Evolutionary conservation across 805 yeast species (phyloP).

Genomic region (Zygosaccharomyces rouxii): DNA sequence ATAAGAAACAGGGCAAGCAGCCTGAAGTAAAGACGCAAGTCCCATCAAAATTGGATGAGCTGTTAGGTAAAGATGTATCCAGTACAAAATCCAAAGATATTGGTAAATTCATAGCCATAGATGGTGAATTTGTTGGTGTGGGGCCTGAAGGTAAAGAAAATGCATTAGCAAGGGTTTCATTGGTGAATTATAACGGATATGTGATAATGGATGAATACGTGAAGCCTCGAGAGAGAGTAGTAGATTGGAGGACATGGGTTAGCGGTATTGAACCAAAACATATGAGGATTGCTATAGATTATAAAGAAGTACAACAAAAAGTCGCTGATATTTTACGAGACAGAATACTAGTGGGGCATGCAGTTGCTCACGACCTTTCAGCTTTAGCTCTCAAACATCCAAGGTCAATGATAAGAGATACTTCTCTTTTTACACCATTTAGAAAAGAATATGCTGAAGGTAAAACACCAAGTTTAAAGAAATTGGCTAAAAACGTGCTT

Average conservation of each 20-base stretch:
- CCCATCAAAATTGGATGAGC: slow-evolving; percentile 1
- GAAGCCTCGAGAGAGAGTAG: slow-evolving; percentile 65
- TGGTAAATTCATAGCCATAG: slow-evolving; percentile 78
- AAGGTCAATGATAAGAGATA: slow-evolving; percentile 59
- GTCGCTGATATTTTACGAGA: slow-evolving; percentile 51
- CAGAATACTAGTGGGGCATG: slow-evolving; percentile 76
- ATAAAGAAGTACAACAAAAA: slow-evolving; percentile 59
- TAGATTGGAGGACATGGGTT: slow-evolving; percentile 92
- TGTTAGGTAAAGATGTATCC: background rate
- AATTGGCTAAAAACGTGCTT: slow-evolving; percentile 53
- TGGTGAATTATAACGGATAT: slow-evolving; percentile 79
- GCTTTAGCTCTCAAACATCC: slow-evolving; percentile 68
- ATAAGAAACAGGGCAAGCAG: slow-evolving; percentile 22
- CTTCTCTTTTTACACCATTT: slow-evolving; percentile 59
- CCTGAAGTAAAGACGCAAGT: slow-evolving; percentile 20
- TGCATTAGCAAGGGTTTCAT: slow-evolving; percentile 79
- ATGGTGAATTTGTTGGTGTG: slow-evolving; percentile 92
- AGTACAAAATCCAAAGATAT: slow-evolving; percentile 39
- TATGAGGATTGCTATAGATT: slow-evolving; percentile 63
- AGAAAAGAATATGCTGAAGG: slow-evolving; percentile 54
- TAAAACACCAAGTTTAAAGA: slow-evolving; percentile 68
- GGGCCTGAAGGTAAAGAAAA: slow-evolving; percentile 68
- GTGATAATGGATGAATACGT: slow-evolving; percentile 70
- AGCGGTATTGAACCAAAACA: slow-evolving; percentile 74
- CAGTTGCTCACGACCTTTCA: slow-evolving; percentile 72